Percentiles rank a stretch among this genome's conserved stretches.
These are phyloP conservation scores for Saccharomycopsis lassenensis DNA, from an alignment of 805 yeast genomes.

Conservation along the genomic window DNA sequence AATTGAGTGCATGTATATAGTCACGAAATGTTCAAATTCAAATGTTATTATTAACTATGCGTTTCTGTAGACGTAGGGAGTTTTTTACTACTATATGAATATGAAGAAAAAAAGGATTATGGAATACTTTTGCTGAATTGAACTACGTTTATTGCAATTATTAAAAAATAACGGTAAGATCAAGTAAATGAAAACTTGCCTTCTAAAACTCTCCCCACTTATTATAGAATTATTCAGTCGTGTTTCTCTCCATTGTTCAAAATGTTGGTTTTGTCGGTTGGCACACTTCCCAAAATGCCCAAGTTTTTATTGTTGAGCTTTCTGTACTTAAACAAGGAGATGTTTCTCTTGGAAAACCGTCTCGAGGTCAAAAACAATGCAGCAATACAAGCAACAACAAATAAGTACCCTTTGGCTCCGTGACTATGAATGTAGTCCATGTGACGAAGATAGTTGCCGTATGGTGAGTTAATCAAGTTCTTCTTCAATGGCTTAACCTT, in stretches of 20 bases:
- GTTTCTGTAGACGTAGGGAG: too few species aligned
- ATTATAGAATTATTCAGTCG: too few species aligned
- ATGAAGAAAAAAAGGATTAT: too few species aligned
- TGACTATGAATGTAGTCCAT: slow-evolving; percentile 34
- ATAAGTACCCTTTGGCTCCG: slow-evolving; percentile 35
- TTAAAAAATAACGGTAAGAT: too few species aligned
- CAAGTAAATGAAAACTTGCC: too few species aligned
- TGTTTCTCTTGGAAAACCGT: slow-evolving; percentile 8
- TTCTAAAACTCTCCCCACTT: too few species aligned
- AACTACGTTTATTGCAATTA: too few species aligned
- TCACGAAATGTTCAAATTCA: too few species aligned
- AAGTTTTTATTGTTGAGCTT: slow-evolving; percentile 4
- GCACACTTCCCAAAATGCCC: slow-evolving; percentile 18
- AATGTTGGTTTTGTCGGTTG: neutral
- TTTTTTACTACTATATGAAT: too few species aligned
- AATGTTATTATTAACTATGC: too few species aligned
- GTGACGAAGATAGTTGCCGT: slow-evolving; percentile 26
- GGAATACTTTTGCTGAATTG: too few species aligned
- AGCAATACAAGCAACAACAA: slow-evolving; percentile 7
- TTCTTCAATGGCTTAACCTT: slow-evolving; percentile 19
- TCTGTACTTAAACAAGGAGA: slow-evolving; percentile 2
- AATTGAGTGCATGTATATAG: neutral
- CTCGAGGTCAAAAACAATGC: slow-evolving; percentile 1
- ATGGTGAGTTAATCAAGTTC: slow-evolving; percentile 36
- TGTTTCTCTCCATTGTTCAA: too few species aligned